Evolutionary conservation across 306 rosid species (phyloP), one percentile per base, ranked within the genome.

Genomic region (Cajanus cajan): DNA sequence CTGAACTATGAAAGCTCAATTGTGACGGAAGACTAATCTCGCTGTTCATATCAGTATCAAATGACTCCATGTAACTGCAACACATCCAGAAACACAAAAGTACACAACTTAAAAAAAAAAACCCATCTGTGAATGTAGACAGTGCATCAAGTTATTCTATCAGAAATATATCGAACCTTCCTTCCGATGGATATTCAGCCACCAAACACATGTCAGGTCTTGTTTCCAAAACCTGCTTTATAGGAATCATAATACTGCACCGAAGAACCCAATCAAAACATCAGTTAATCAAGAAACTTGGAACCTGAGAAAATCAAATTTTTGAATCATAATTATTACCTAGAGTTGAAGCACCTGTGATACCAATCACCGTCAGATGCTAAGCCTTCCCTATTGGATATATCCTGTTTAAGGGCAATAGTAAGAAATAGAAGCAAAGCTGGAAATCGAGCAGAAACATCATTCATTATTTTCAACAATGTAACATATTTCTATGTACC

Each of bases 321-420:
- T 37, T 54, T 48, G 47, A 16, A 63, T 44, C 12, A 72, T 51
- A 73, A 40, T 54, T 33, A 86, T 77, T 87, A 93, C 99, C 96
- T 86, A 54, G 91, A 76, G 82, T 77, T 86, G 86, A 85, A 90
- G 88, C 97, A 95, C 83, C 97, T 93, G 40, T 81, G 89, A 7
- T 89, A 91, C 98, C 98, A 91, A 83, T 95, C 98, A 78, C 86
- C 83, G 79, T 91, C 98, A 28, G 96, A 93, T 77, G 96, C 99
- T 89, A 95, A 93, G 58, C 99, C 98, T 89, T 95, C 99, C 87
- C 96, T 88, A 67, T 95, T 95, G 73, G 99, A 95, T 85, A 95
- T 89, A 82, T 95, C 99, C 99, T 95, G 88, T 58, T 85, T 75
- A 77, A 40, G 68, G 72, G 85, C 54, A 84, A 66, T 39, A 76